These are phyloP conservation scores for Pythium utonaiense DNA, from an alignment of 352 stramenopile genomes.

Conservation along the genomic window DNA sequence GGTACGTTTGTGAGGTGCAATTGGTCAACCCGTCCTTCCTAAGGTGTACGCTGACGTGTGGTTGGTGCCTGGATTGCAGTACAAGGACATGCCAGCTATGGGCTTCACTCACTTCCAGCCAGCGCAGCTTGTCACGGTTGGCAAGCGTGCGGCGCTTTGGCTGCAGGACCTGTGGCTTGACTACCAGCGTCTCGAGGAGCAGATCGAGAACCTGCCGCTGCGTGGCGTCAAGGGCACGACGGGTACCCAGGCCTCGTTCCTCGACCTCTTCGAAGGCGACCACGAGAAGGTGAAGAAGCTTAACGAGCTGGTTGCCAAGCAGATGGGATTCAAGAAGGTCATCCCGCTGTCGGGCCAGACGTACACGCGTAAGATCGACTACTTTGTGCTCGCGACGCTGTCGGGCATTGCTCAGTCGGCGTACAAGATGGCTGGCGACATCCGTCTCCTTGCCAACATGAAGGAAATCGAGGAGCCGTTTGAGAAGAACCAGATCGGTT, in stretches of 20 bases:
- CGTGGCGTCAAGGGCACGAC: slow-evolving; percentile 99
- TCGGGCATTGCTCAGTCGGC: slow-evolving; percentile 96
- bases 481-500: slow-evolving; percentile 95
- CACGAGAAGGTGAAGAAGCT: slow-evolving; percentile 98
- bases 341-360: slow-evolving; percentile 98
- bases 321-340: slow-evolving; percentile 97
- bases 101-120: slow-evolving; percentile 99
- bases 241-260: slow-evolving; percentile 97
- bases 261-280: slow-evolving; percentile 98
- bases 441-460: slow-evolving; percentile 98
- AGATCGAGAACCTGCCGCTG: slow-evolving; percentile 96
- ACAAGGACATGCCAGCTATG: slow-evolving; percentile 97
- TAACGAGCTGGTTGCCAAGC: slow-evolving; percentile 94
- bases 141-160: slow-evolving; percentile 97
- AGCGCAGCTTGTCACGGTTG: slow-evolving; percentile 97
- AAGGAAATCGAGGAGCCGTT: slow-evolving; percentile 98
- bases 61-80: too few species aligned
- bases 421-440: slow-evolving; percentile 99
- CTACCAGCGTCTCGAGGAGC: slow-evolving; percentile 92
- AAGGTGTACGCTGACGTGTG: too few species aligned
- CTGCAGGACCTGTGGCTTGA: slow-evolving; percentile 98
- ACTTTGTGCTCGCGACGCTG: slow-evolving; percentile 93
- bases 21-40: too few species aligned
- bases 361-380: slow-evolving; percentile 99
- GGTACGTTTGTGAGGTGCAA: too few species aligned